Evolutionary conservation across 352 stramenopile species (phyloP).

Genomic region (Pythium plurisporium): DNA sequence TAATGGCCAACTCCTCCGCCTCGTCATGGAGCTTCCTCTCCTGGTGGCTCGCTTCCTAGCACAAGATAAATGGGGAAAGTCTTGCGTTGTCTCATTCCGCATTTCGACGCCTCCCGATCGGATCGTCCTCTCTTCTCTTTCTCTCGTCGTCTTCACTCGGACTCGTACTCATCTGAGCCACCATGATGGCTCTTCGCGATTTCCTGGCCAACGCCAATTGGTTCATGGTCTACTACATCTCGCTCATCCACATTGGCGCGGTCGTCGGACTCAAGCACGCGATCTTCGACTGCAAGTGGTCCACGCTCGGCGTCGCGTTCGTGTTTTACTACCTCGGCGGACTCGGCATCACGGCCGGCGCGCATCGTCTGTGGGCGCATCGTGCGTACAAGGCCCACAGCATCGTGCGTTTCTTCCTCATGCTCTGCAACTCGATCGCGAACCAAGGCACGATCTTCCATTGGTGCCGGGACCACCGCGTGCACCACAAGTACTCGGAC

Average conservation of each 20-base stretch:
- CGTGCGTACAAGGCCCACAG: constrained; percentile 93
- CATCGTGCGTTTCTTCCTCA: constrained; percentile 91
- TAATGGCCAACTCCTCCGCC: too few relatives aligned
- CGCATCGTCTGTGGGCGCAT: constrained; percentile 98
- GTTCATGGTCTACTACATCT: constrained; percentile 98
- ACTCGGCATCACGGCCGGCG: constrained; percentile 96
- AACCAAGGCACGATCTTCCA: constrained; percentile 99
- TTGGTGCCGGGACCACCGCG: constrained; percentile 97
- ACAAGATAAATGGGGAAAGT: too few relatives aligned
- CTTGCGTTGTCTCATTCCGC: too few relatives aligned
- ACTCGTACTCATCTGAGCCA: too few relatives aligned
- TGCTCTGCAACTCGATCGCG: constrained; percentile 97
- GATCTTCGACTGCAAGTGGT: constrained; percentile 72
- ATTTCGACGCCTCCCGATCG: too few relatives aligned
- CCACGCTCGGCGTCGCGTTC: constrained; percentile 89
- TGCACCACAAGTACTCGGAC: constrained; percentile 99
- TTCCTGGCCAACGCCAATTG: constrained; percentile 92
- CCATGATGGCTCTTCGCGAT: constrained; percentile 54
- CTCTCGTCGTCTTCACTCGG: too few relatives aligned
- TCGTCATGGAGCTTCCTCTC: too few relatives aligned
- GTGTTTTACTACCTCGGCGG: constrained; percentile 93
- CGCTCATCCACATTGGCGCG: constrained; percentile 90
- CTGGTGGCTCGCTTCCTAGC: too few relatives aligned
- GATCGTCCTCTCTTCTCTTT: too few relatives aligned
- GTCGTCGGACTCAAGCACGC: constrained; percentile 82